These are phyloP conservation scores for Cladophialophora exuberans DNA, from an alignment of 2,329 filamentous ascomycete species.

Conservation along the genomic window DNA sequence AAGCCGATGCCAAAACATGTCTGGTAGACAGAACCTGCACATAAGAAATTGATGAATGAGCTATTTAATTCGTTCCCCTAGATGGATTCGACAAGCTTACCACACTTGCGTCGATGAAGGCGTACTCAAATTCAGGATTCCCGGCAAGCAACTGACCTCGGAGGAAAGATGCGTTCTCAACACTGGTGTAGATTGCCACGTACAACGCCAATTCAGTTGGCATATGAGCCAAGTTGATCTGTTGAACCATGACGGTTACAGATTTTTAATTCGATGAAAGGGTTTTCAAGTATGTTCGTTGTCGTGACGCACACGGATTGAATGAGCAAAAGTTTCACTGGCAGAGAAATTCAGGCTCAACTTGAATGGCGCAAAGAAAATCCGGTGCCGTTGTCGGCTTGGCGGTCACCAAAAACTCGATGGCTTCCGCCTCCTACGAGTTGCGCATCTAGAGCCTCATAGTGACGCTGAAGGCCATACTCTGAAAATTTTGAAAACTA, in stretches of 20 bases:
- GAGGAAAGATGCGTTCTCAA: conserved; percentile 77
- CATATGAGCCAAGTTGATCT: conserved; percentile 74
- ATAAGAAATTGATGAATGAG: background rate
- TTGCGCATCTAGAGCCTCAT: too few relatives aligned
- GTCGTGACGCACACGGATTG: too few relatives aligned
- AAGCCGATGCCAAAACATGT: conserved; percentile 75
- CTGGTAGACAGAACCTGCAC: conserved; percentile 68
- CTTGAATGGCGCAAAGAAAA: too few relatives aligned
- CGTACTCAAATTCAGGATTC: conserved; percentile 87
- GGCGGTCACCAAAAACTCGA: too few relatives aligned
- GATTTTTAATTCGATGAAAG: background rate
- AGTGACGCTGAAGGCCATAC: too few relatives aligned
- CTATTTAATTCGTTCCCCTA: background rate
- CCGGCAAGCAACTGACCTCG: conserved; percentile 82
- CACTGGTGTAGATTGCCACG: conserved; percentile 72
- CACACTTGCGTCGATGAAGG: conserved; percentile 83
- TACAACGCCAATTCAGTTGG: conserved; percentile 70
- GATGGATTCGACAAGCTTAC: conserved; percentile 51
- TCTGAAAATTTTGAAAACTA: too few relatives aligned
- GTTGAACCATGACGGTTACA: conserved; percentile 61
- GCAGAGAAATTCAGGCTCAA: too few relatives aligned
- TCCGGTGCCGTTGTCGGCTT: too few relatives aligned
- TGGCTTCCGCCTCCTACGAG: too few relatives aligned
- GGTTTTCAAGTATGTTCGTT: background rate
- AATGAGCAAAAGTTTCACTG: too few relatives aligned